Evolutionary conservation across 2,329 filamentous ascomycete genomes (phyloP), one percentile per base, ranked within the genome.

Genomic region (Fusarium beomiforme): DNA sequence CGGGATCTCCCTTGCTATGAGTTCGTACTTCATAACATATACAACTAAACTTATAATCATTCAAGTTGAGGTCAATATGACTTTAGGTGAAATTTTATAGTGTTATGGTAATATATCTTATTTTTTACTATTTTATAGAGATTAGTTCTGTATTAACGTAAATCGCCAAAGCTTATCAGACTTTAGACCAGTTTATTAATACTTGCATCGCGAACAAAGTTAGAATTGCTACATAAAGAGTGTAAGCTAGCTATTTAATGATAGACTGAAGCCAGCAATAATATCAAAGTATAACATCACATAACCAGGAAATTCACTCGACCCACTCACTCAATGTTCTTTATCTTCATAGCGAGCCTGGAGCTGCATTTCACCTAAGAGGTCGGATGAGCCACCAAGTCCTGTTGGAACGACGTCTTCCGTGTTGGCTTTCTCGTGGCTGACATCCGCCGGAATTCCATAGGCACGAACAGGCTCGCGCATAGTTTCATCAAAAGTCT

Each of bases 111-210:
- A 37, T 19, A 19, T 19, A 10, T 5, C 16, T 37, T n/a, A 19
- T 37, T 10, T 17, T 19, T n/a, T 37, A 7, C 19, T 37, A 37
- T 19, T 12, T 10, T 8, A 4, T 26, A 29, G n/a, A 2, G 17
- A 8, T n/a, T 8, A 11, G 19, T 46, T 29, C 29, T 9, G 29
- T 10, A 29, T 29, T 9, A 9, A 29, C 7, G 11, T 10, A 29
- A 29, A 10, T 29, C 11, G 11, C 11, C 5, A 29, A 29, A 29
- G 11, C 29, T 29, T 10, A 29, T 29, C 6, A 29, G 19, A 0
- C 10, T n/a, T 16, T n/a, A 16, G 43, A 8, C 3, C 0, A 16
- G 3, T 10, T 14, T n/a, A 26, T 5, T 26, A 8, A 14, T 6
- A 11, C 3, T 5, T 4, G 5, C 8, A 12, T 16, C 8, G 5